Conservation (phyloP, 768 basidiomycete genomes). For the Rhodotorula sphaerocarpa region DNA sequence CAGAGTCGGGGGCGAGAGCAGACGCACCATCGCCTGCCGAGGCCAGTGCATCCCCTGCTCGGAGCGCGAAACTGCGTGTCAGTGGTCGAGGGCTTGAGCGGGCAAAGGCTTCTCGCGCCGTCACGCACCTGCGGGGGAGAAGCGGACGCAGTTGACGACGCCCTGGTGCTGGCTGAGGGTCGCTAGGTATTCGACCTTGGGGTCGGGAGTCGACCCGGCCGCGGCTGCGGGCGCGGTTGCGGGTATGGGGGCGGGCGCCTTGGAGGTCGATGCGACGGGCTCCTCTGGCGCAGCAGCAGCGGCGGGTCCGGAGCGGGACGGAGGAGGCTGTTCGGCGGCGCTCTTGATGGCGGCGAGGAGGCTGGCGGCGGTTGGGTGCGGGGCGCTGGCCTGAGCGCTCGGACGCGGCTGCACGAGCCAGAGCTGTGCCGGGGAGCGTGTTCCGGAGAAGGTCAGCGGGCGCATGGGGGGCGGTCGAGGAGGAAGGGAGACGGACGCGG, state of each 20-base stretch:
- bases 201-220: too few species aligned
- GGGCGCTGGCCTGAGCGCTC: slow-evolving; percentile 18
- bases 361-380: slow-evolving; percentile 43
- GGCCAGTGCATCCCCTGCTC: slow-evolving; percentile 74
- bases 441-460: not conserved
- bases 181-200: slow-evolving; percentile 92
- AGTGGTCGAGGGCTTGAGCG: not conserved
- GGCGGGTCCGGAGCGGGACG: not conserved
- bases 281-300: too few species aligned
- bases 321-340: not conserved
- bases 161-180: slow-evolving; percentile 88
- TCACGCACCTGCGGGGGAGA: slow-evolving; percentile 74
- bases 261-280: slow-evolving; percentile 36
- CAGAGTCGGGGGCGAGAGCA: not conserved
- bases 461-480: not conserved
- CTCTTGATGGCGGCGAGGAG: slow-evolving; percentile 42
- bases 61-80: not conserved
- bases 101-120: not conserved
- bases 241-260: slow-evolving; percentile 29
- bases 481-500: slow-evolving; percentile 56
- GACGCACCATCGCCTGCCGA: slow-evolving; percentile 90
- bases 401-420: slow-evolving; percentile 36
- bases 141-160: slow-evolving; percentile 91
- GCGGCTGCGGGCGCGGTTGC: slow-evolving; percentile 32
- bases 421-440: slow-evolving; percentile 27